These are phyloP conservation scores for Aureobasidium lini DNA, from an alignment of 2,329 filamentous ascomycete genomes.

Conservation along the genomic window DNA sequence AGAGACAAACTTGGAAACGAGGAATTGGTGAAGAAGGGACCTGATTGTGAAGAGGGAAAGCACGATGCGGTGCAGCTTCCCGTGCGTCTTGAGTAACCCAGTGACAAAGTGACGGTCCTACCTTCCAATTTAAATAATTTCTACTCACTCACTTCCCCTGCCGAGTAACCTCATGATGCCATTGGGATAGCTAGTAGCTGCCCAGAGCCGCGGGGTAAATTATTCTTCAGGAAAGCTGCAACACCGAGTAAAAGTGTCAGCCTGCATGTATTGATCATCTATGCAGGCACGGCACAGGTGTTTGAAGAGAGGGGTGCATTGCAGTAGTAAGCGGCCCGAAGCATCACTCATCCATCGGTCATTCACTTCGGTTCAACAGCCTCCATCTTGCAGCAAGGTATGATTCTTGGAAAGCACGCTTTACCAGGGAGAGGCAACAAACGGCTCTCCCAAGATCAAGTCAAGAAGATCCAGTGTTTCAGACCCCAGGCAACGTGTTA, in stretches of 20 bases:
- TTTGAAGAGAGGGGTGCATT: slow-evolving; percentile 1
- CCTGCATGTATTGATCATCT: slow-evolving; percentile 10
- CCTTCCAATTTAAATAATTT: slow-evolving; percentile 3
- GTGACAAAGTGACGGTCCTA: not conserved
- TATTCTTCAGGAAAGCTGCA: not conserved
- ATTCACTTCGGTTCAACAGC: not conserved
- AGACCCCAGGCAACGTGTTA: not conserved
- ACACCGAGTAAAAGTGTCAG: not conserved
- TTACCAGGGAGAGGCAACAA: not conserved
- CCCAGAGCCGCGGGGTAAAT: not conserved
- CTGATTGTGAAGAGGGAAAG: not conserved
- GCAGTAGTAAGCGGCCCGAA: not conserved
- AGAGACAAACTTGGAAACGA: not conserved
- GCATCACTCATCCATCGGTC: too few relatives aligned
- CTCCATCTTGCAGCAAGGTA: not conserved
- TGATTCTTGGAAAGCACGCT: not conserved
- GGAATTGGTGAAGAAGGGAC: not conserved
- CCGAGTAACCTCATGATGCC: slow-evolving; percentile 3
- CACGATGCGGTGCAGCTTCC: not conserved
- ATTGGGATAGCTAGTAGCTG: not conserved
- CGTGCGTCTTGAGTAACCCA: not conserved
- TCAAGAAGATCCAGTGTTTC: not conserved
- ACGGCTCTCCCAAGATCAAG: not conserved
- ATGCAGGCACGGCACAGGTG: slow-evolving; percentile 8
- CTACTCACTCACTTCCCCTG: not conserved